Evolutionary conservation across 2,329 filamentous ascomycete genomes (phyloP).

Genomic region (Microsporum canis): DNA sequence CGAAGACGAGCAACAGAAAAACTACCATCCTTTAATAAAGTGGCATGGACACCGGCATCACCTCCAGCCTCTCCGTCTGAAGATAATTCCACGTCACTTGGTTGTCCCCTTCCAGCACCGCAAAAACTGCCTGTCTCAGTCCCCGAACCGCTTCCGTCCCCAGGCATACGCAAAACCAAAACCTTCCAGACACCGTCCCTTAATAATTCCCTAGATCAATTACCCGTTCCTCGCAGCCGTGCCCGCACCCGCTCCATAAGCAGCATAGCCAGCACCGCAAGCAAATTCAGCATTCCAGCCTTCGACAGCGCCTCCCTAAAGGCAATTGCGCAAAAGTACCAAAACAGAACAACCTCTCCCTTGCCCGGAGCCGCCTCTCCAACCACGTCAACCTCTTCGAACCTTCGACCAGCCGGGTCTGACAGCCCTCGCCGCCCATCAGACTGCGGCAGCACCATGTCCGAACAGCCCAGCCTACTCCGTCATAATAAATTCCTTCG

Average conservation of each 20-base stretch:
- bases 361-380: background rate
- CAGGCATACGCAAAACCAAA: background rate
- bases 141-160: background rate
- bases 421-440: slow-evolving; percentile 4
- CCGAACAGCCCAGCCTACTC: background rate
- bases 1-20: background rate
- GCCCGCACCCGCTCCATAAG: slow-evolving; percentile 12
- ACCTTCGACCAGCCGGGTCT: slow-evolving; percentile 1
- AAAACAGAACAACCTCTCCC: background rate
- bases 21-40: background rate
- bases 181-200: background rate
- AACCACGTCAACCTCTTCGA: background rate
- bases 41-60: background rate
- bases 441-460: slow-evolving; percentile 4
- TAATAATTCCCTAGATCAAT: background rate
- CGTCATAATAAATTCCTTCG: background rate
- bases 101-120: background rate
- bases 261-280: slow-evolving; percentile 14
- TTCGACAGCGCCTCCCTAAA: slow-evolving; percentile 11
- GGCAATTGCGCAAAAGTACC: slow-evolving; percentile 9
- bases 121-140: background rate
- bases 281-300: slow-evolving; percentile 12
- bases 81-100: background rate
- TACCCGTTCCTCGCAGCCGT: background rate
- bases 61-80: background rate